Conservation (phyloP, 225 moss, liverwort and hornwort species). For the Pseudoscleropodium purum region DNA sequence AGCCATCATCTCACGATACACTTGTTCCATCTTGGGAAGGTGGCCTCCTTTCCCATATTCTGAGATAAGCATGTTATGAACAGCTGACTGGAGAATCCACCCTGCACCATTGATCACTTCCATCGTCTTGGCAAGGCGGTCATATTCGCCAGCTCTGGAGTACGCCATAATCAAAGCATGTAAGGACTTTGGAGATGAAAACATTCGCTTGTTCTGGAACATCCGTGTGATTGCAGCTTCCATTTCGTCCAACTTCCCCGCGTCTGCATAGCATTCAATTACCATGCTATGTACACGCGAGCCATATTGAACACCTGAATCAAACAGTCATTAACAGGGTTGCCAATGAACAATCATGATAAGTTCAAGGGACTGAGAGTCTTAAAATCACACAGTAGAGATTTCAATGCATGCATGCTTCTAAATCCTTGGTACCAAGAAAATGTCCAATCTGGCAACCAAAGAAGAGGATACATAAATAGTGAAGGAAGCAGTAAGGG, state of each 20-base stretch:
- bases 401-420: not conserved
- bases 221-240: conserved; percentile 64
- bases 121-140: conserved; percentile 45
- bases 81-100: conserved; percentile 59
- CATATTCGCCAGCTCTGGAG: conserved; percentile 36
- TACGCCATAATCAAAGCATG: conserved; percentile 60
- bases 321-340: not conserved
- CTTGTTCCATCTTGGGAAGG: conserved; percentile 67
- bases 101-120: conserved; percentile 57
- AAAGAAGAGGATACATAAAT: not conserved
- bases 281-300: conserved; percentile 70
- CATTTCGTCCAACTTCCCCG: conserved; percentile 72
- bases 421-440: not conserved
- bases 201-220: conserved; percentile 69
- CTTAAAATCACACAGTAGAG: not conserved
- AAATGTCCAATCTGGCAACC: not conserved
- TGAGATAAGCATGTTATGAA: conserved; percentile 52
- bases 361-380: not conserved
- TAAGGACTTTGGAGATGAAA: conserved; percentile 55
- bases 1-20: conserved; percentile 50
- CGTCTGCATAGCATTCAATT: conserved; percentile 76
- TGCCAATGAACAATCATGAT: not conserved
- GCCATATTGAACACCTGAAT: conserved; percentile 29
- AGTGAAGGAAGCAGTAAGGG: not conserved
- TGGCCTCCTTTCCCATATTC: conserved; percentile 69